Base-by-base conservation (phyloP, 2,329 filamentous ascomycete genomes). In the Trichoderma asperellum region DNA sequence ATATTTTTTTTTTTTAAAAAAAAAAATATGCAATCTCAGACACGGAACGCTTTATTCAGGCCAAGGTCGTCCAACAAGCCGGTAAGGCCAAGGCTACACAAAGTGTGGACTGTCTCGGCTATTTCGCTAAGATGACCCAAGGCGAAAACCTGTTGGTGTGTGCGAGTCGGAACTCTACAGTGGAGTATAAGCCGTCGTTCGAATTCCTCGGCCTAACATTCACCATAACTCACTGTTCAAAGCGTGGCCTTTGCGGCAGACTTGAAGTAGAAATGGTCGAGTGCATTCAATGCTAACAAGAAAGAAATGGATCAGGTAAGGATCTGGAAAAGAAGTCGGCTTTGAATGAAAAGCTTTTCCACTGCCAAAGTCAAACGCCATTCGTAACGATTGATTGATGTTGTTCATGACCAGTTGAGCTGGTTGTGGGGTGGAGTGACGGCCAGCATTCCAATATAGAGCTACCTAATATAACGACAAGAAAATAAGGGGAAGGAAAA, bases 201-300 rank as follows among this genome's bases (percentile, higher is more conserved):
- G 18, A 65, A 57, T 56, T 34, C 53, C 37, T 56, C 47, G 52
- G 18, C 27, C 62, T 18, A 65, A 57, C 62, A 27, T 14, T 29
- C 21, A 5, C 18, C 43, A 57, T n/a, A 4, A 4, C 43, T 47
- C 52, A 47, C 60, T 43, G 53, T 57, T 35, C 53, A n/a, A 37
- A 40, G 24, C 11, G 27, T 47, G 27, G 34, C 56, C 35, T 37
- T 21, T 57, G 62, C 21, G 53, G 35, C 62, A 34, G 52, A 27
- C n/a, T 21, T 34, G 49, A 43, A 35, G 49, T 52, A 63, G 47
- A 32, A 18, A 56, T 43, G 16, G 34, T 34, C 4, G n/a, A 21
- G 43, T 65, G 53, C 49, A 32, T 59, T 52, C 24, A 55, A 18
- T 58, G 27, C 29, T 57, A n/a, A 27, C 43, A 55, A 49, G 32